These are phyloP conservation scores for Populus tremula DNA, from an alignment of 345 rosid genomes.

Conservation along the genomic window DNA sequence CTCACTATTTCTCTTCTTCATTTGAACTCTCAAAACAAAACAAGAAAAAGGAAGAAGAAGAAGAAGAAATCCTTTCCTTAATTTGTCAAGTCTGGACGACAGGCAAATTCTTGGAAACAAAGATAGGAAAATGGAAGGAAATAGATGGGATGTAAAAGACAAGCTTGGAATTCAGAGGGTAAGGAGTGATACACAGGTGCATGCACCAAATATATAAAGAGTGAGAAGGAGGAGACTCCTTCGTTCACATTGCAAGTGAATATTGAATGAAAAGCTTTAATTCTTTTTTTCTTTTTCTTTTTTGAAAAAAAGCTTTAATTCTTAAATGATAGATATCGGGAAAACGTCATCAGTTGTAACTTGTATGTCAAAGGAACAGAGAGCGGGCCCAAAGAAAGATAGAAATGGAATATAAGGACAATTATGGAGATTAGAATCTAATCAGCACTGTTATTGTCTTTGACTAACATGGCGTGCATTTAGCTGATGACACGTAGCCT, in stretches of 20 bases:
- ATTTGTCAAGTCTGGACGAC: neutral
- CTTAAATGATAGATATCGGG: neutral
- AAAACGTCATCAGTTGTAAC: neutral
- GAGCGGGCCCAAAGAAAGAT: neutral
- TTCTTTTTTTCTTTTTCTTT: too few species aligned
- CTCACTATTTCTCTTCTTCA: slow-evolving; percentile 25
- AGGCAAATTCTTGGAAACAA: neutral
- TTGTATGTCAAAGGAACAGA: neutral
- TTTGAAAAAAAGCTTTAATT: neutral
- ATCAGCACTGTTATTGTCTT: neutral
- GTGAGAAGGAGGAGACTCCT: neutral
- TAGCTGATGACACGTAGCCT: too few species aligned
- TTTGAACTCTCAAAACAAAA: neutral
- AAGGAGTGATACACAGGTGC: neutral
- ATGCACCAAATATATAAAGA: neutral
- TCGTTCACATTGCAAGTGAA: neutral
- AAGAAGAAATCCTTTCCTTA: neutral
- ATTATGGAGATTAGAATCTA: neutral
- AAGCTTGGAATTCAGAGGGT: neutral
- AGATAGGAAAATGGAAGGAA: neutral
- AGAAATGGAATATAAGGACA: neutral
- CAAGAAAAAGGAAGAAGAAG: neutral
- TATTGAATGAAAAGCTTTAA: neutral
- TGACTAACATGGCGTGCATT: too few species aligned
- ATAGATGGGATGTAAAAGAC: neutral